Percentiles rank a stretch among this genome's conserved stretches.
phyloP scores from a whole-genome alignment of 1,139 yeast species.

The Blastobotrys illinoisensis region DNA sequence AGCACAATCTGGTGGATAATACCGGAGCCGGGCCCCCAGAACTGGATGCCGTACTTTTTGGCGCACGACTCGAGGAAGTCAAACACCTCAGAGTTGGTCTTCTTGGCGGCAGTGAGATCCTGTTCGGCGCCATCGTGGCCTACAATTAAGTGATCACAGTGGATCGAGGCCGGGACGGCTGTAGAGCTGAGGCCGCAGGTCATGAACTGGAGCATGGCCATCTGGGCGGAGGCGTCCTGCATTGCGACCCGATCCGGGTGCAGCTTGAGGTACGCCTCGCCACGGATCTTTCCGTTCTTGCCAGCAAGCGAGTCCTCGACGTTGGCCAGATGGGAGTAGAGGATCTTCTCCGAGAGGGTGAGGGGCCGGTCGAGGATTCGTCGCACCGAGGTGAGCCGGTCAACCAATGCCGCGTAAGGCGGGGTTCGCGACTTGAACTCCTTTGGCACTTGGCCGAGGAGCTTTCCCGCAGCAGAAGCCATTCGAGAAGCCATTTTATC shows the following conservation, averaged over 20 bases:
- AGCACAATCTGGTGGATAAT: slow-evolving; percentile 95
- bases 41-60: slow-evolving; percentile 87
- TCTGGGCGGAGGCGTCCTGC: slow-evolving; percentile 99
- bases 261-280: slow-evolving; percentile 77
- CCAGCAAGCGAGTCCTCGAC: slow-evolving; percentile 70
- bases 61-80: slow-evolving; percentile 89
- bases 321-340: slow-evolving; percentile 82
- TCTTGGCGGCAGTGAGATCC: slow-evolving; percentile 70
- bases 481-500: slow-evolving; percentile 12
- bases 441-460: slow-evolving; percentile 18
- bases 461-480: slow-evolving; percentile 9
- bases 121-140: slow-evolving; percentile 86
- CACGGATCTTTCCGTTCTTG: slow-evolving; percentile 53
- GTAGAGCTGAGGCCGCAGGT: slow-evolving; percentile 85
- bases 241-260: slow-evolving; percentile 98
- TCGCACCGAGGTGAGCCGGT: slow-evolving; percentile 58
- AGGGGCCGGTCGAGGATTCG: slow-evolving; percentile 66
- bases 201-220: slow-evolving; percentile 95
- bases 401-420: slow-evolving; percentile 72
- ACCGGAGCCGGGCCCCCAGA: slow-evolving; percentile 99
- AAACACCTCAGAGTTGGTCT: slow-evolving; percentile 87
- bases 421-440: slow-evolving; percentile 71
- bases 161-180: slow-evolving; percentile 90
- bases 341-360: slow-evolving; percentile 88
- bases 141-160: slow-evolving; percentile 95